Base-by-base conservation (phyloP, 2,329 filamentous ascomycete species). In the Trichophyton simii region DNA sequence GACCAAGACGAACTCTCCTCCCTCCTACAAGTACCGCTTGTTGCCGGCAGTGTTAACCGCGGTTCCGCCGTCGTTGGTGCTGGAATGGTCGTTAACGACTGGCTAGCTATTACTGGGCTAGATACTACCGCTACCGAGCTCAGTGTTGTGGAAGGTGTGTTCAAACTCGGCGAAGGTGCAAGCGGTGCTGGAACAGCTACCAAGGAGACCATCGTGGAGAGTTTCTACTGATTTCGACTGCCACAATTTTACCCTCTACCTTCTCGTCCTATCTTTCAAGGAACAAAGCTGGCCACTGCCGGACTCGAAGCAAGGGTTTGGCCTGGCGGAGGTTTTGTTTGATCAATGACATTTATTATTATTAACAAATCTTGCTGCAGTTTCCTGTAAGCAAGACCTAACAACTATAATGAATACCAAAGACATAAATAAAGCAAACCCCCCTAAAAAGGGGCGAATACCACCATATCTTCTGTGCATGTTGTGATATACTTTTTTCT, bases 171-270 rank as follows among this genome's bases (percentile, higher is more conserved):
- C 65, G 92, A 97, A 80, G 91, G 89, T 69, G 79, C 77, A 83
- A 69, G 90, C 92, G 78, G 89, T 89, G 74, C 88, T 86, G 69
- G 67, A 22, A 69, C 66, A 63, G 67, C 68, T 68, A 86, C 96
- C 80, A 97, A 96, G 83, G 92, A 97, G 75, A 94, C 91, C 67
- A 95, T 99, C 84, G 94, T 99, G 65, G 94, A 99, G 81, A 95
- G 89, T 70, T 99, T 97, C 79, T 99, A 99, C 80, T 99, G 82
- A 50, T 25, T 44, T 20, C n/a, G n/a, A 20, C 20, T 28, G n/a
- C 7, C 18, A 48, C 20, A n/a, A 11, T 55, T 60, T 36, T 22
- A 28, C 52, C 50, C 18, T 9, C 46, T 50, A 28, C 48, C 25
- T 15, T 34, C 28, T 55, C 25, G 13, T 36, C 50, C 38, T 34